Evolutionary conservation across 768 basidiomycete species (phyloP), one percentile per base, ranked within the genome.

Genomic region (Macrolepiota albuminosa): DNA sequence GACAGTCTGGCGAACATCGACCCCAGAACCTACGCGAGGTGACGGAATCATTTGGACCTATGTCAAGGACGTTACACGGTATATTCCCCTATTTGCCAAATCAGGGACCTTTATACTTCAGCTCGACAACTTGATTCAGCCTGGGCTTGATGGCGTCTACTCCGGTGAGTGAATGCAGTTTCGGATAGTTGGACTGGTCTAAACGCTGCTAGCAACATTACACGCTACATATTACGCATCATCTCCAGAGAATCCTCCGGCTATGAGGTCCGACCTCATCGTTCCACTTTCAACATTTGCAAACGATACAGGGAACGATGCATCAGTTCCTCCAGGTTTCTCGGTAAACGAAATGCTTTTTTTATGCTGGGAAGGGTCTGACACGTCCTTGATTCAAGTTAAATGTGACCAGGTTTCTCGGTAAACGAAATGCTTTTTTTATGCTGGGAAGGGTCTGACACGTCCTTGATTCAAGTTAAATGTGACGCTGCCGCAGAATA

Each of bases 1-100:
- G 11, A 2, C 33, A 89, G 88, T 91, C 53, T 91, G 89, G 89
- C 78, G 89, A 36, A 90, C 87, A 21, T 89, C 88, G 0, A 92
- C 90, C 13, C 85, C 89, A 0, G 89, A 91, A 69, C 90, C 90
- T 0, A 86, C 84, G 0, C 64, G 63, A 18, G 77, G 81, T 1
- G 76, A 82, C 47, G 89, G 89, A 11, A 91, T 92, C 61, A 84
- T 89, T 52, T 91, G 89, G 89, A 89, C 89, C 1, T 85, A 82
- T 58, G 70, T 84, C 65, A 91, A 91, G 67, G 90, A 91, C 63
- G 87, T 87, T 21, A 86, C 88, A 8, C 83, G 83, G 24, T 92
- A 86, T 61, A 81, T 78, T 3, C 87, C 88, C 1, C 78, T 92
- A 37, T 91, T 92, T 67, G 75, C 83, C 1, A 79, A 85, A 62